Base-by-base conservation (phyloP, 2,329 filamentous ascomycete genomes). In the Phialemonium atrogriseum region DNA sequence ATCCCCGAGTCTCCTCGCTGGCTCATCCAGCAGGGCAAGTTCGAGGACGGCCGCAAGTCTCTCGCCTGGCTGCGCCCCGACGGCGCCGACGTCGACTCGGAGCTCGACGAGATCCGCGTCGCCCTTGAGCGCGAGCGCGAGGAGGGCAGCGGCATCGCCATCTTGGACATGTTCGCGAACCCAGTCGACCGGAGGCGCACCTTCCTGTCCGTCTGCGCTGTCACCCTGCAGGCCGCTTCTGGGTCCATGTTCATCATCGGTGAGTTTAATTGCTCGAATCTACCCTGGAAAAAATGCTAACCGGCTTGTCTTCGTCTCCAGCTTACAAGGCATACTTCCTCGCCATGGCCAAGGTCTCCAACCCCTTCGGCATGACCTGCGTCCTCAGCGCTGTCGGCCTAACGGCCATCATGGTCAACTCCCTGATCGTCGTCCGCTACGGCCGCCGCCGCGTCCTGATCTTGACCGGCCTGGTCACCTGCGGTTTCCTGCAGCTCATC, bases 291-390 rank as follows among this genome's bases (percentile, higher is more conserved):
- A 10, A 14, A 14, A 10, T 15, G n/a, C 30, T 37, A 18, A 30
- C 20, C 13, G 16, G 13, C 37, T 17, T 10, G 9, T 24, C 21
- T n/a, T 48, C n/a, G n/a, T n/a, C n/a, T n/a, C 47, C 22, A 65
- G 64, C 60, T 3, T 65, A 64, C 42, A 55, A 58, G 24, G 68
- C 66, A 5, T 73, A 73, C 48, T 71, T 71, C 55, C 67, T 73
- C 46, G 57, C 64, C 37, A 72, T 71, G 64, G 66, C 67, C 14
- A 54, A 58, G 27, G 63, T 71, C 11, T 50, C 59, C 5, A 54
- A 64, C 28, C 58, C 66, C 7, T 71, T 71, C 45, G 60, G 62
- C 34, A 70, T 70, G 54, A 57, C 59, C 32, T 67, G 65, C 41
- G 66, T 70, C 12, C 57, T 71, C 7, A 62, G 54, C 37, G 56